Conservation (phyloP, 176 grass and related monocot genomes). For the Pontederia crassipes region DNA sequence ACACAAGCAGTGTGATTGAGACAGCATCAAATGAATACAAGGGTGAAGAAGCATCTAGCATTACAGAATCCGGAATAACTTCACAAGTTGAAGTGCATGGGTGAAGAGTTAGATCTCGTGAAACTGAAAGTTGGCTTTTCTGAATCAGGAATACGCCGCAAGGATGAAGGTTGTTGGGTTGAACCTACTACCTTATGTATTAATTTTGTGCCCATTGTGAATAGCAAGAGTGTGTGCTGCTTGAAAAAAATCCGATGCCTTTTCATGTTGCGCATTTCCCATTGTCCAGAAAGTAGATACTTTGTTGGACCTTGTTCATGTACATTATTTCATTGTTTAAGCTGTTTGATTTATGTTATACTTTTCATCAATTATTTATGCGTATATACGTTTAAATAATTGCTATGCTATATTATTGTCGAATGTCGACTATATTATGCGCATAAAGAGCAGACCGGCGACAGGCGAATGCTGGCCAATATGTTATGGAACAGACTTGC, state of each 20-base stretch:
- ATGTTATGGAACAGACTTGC: too few species aligned
- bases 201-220: constrained; percentile 4
- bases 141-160: too few species aligned
- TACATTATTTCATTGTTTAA: constrained; percentile 13
- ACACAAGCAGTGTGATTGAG: constrained; percentile 20
- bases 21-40: constrained; percentile 22
- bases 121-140: too few species aligned
- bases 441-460: too few species aligned
- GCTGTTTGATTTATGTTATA: not conserved
- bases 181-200: not conserved
- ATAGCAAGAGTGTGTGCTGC: not conserved
- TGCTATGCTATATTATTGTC: too few species aligned
- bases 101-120: constrained; percentile 23
- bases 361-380: not conserved
- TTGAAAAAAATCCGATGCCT: not conserved
- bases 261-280: constrained; percentile 2
- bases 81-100: constrained; percentile 45
- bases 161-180: too few species aligned
- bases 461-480: too few species aligned
- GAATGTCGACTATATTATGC: too few species aligned
- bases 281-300: constrained; percentile 1
- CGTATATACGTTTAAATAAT: too few species aligned
- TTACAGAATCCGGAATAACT: constrained; percentile 21
- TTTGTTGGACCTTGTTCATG: constrained; percentile 6
- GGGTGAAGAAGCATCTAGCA: constrained; percentile 22